phyloP scores from a whole-genome alignment of 2,329 filamentous ascomycete genomes.

The Neonectria punicea region DNA sequence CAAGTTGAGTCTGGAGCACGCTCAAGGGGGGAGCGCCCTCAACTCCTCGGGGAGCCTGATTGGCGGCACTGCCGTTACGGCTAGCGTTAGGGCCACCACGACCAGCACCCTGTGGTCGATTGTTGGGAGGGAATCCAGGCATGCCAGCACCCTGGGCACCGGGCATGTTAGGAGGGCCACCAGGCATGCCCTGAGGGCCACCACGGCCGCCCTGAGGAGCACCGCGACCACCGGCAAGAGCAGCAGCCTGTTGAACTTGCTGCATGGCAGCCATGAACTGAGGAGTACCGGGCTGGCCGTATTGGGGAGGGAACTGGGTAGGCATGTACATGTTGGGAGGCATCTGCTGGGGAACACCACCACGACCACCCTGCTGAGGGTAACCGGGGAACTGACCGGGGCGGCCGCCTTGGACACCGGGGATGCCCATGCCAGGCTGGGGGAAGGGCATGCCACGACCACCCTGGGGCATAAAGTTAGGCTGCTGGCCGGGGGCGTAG shows the following conservation, averaged over 20 bases:
- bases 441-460: slow-evolving; percentile 76
- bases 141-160: slow-evolving; percentile 62
- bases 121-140: slow-evolving; percentile 68
- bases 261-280: slow-evolving; percentile 86
- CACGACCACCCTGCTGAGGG: slow-evolving; percentile 88
- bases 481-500: slow-evolving; percentile 86
- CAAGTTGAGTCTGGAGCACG: slow-evolving; percentile 68
- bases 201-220: slow-evolving; percentile 76
- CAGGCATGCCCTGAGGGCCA: slow-evolving; percentile 68
- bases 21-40: slow-evolving; percentile 46
- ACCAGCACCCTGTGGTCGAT: slow-evolving; percentile 63
- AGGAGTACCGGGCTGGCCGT: slow-evolving; percentile 82
- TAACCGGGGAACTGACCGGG: slow-evolving; percentile 89
- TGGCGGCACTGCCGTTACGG: slow-evolving; percentile 56
- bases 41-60: slow-evolving; percentile 60
- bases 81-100: slow-evolving; percentile 55
- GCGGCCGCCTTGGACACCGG: slow-evolving; percentile 81
- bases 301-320: slow-evolving; percentile 82
- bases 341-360: slow-evolving; percentile 86
- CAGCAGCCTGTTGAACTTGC: slow-evolving; percentile 74
- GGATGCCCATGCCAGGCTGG: slow-evolving; percentile 71
- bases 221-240: slow-evolving; percentile 70
- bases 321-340: slow-evolving; percentile 89
- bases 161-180: slow-evolving; percentile 74
- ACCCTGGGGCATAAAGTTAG: slow-evolving; percentile 72